Percentiles rank a stretch among this genome's conserved stretches.
Conservation (phyloP, 306 rosid genomes). For the Styphnolobium japonicum region DNA sequence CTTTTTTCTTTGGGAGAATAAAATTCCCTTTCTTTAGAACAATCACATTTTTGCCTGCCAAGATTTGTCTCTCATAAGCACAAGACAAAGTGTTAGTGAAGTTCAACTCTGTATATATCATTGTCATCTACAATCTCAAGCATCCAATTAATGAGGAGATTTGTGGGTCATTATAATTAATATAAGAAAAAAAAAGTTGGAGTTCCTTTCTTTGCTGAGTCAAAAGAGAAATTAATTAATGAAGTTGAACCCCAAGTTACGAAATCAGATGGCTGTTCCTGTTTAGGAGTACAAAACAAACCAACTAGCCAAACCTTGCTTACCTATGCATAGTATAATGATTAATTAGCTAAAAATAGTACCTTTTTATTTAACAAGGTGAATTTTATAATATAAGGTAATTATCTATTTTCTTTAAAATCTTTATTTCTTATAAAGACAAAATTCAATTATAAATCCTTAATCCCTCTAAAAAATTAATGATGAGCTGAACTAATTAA, state of each 20-base stretch:
- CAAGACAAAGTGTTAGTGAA: too few species aligned
- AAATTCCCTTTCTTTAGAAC: too few species aligned
- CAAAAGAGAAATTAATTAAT: not conserved
- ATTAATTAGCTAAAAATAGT: not conserved
- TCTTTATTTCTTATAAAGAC: not conserved
- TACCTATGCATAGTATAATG: too few species aligned
- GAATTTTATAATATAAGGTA: not conserved
- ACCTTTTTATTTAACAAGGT: too few species aligned
- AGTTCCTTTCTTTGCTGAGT: slow-evolving; percentile 17
- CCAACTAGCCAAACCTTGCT: not conserved
- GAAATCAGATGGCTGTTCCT: not conserved
- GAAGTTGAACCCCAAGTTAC: not conserved
- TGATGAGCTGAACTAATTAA: too few species aligned
- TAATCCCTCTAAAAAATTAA: too few species aligned
- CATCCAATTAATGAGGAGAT: slow-evolving; percentile 4
- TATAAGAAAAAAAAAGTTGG: not conserved
- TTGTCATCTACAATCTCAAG: not conserved
- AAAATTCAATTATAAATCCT: not conserved
- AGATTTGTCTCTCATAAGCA: too few species aligned
- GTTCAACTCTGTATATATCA: not conserved
- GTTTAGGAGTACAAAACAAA: slow-evolving; percentile 3
- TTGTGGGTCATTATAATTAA: not conserved
- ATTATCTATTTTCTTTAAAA: not conserved
- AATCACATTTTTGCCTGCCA: too few species aligned
- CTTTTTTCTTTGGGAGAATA: too few species aligned